These are phyloP conservation scores for Colletotrichum falcatum DNA, from an alignment of 2,329 filamentous ascomycete genomes.

Conservation along the genomic window DNA sequence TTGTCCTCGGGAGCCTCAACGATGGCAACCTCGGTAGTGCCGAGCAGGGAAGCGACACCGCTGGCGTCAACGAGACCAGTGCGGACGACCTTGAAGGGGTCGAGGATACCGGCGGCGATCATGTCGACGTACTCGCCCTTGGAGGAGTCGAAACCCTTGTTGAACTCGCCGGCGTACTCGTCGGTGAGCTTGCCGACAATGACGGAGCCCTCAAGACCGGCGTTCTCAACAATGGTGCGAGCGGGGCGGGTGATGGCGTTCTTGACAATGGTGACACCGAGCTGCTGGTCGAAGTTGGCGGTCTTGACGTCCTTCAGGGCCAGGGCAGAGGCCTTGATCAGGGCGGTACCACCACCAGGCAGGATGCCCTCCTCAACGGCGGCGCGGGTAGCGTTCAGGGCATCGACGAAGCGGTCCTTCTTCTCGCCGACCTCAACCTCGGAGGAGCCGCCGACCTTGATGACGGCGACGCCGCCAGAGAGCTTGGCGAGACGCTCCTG, in stretches of 20 bases:
- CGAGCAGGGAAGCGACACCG: slow-evolving; percentile 95
- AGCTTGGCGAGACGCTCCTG: slow-evolving; percentile 99
- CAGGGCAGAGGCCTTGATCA: slow-evolving; percentile 96
- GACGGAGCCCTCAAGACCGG: slow-evolving; percentile 93
- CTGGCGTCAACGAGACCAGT: slow-evolving; percentile 95
- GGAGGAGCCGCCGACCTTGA: slow-evolving; percentile 97
- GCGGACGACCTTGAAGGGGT: slow-evolving; percentile 99
- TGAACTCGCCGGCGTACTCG: slow-evolving; percentile 92
- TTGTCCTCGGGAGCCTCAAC: slow-evolving; percentile 97
- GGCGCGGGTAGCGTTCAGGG: slow-evolving; percentile 96
- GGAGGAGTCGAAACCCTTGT: slow-evolving; percentile 96
- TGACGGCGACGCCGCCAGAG: slow-evolving; percentile 97
- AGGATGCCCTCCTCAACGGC: slow-evolving; percentile 99
- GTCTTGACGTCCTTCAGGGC: slow-evolving; percentile 86
- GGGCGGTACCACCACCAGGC: slow-evolving; percentile 96
- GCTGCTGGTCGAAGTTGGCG: slow-evolving; percentile 98
- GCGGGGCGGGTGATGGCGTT: slow-evolving; percentile 97
- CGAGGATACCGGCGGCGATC: slow-evolving; percentile 96
- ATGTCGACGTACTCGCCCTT: slow-evolving; percentile 99
- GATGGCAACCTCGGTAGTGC: slow-evolving; percentile 97
- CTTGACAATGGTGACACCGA: slow-evolving; percentile 97
- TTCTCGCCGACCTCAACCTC: slow-evolving; percentile 99
- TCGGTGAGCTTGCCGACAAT: slow-evolving; percentile 98
- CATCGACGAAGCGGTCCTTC: slow-evolving; percentile 99
- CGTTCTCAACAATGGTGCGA: slow-evolving; percentile 96